Conservation (phyloP, 108 stramenopile species). For the Schizochytrium sp. region DNA sequence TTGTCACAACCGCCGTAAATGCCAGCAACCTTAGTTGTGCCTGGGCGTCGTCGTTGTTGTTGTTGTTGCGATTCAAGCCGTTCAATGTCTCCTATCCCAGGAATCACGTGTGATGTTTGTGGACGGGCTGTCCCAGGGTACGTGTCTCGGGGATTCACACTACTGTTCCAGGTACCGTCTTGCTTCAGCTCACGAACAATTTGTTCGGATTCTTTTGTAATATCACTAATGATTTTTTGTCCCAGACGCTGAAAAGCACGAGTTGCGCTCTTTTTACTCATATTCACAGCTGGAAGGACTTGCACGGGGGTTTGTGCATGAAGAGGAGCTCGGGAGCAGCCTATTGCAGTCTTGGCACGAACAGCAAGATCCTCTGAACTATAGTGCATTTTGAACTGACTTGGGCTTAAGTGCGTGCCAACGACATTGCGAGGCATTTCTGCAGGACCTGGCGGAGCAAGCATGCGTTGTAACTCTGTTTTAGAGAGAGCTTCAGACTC, state of each 20-base stretch:
- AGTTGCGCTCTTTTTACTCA: slow-evolving; percentile 30
- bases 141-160: slow-evolving; percentile 16
- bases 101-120: not conserved
- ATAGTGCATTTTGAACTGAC: not conserved
- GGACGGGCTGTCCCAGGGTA: slow-evolving; percentile 34
- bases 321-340: not conserved
- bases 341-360: not conserved
- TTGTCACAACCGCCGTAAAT: not conserved
- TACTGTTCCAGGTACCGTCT: slow-evolving; percentile 27
- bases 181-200: slow-evolving; percentile 51
- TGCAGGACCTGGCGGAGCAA: slow-evolving; percentile 3
- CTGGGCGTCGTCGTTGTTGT: no score
- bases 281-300: not conserved
- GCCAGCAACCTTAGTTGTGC: no score
- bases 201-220: slow-evolving; percentile 16
- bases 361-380: slow-evolving; percentile 1
- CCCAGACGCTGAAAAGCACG: slow-evolving; percentile 25
- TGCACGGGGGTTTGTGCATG: not conserved
- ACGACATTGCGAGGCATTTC: slow-evolving; percentile 23
- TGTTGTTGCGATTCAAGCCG: not conserved
- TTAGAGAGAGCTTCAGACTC: slow-evolving; percentile 17
- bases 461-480: slow-evolving; percentile 25
- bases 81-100: slow-evolving; percentile 27
- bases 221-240: slow-evolving; percentile 26
- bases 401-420: not conserved